Evolutionary conservation across 2,329 filamentous ascomycete species (phyloP).

Genomic region (Arthrobotrys musiformis): DNA sequence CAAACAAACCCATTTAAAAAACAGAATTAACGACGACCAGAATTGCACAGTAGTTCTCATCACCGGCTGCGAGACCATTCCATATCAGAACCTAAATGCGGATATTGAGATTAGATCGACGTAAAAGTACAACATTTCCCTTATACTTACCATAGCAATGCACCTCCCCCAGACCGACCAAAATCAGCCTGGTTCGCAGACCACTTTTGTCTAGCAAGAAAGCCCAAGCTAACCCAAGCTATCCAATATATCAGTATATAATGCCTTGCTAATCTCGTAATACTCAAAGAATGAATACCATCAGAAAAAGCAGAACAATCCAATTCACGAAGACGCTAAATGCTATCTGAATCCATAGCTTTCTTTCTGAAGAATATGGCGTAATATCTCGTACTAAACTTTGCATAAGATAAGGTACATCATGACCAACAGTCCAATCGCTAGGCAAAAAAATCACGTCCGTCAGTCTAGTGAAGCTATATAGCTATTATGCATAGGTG

Average conservation of each 20-base stretch:
- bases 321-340: constrained; percentile 84
- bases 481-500: too few species aligned
- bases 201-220: constrained; percentile 71
- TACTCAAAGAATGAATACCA: constrained; percentile 70
- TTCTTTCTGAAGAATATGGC: constrained; percentile 72
- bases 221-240: constrained; percentile 76
- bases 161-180: constrained; percentile 86
- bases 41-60: constrained; percentile 83
- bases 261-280: background rate
- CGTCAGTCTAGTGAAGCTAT: background rate
- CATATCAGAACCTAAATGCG: constrained; percentile 73
- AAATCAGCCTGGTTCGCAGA: constrained; percentile 75
- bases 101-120: too few species aligned
- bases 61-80: constrained; percentile 80
- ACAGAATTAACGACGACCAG: constrained; percentile 80
- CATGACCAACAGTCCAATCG: constrained; percentile 85
- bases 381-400: constrained; percentile 79
- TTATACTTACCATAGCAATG: constrained; percentile 80
- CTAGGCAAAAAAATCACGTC: constrained; percentile 62
- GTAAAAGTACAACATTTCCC: too few species aligned
- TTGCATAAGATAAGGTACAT: constrained; percentile 95
- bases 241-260: background rate
- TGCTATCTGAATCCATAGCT: constrained; percentile 80
- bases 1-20: constrained; percentile 78
- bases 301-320: constrained; percentile 82